A percentile compares a stretch with the other conserved stretches of the same genome.
These are phyloP conservation scores for Dendrocalamus latiflorus DNA, from an alignment of 202 grass and related monocot species.

Conservation along the genomic window DNA sequence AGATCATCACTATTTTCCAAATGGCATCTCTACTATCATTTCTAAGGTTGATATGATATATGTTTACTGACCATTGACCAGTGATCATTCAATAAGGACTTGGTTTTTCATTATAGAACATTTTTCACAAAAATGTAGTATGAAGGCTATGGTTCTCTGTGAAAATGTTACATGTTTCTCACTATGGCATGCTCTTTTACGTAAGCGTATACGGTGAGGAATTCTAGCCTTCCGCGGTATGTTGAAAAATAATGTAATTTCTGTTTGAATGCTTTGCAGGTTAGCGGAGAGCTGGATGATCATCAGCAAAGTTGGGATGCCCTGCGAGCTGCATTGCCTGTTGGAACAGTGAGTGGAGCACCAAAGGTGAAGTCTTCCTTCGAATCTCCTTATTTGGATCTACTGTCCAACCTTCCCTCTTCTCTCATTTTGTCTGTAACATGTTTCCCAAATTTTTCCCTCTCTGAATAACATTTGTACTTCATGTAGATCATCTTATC, in stretches of 20 bases:
- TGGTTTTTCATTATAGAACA: neutral
- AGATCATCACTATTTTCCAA: neutral
- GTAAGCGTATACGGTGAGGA: neutral
- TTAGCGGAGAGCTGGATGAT: constrained; percentile 79
- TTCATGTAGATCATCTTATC: neutral
- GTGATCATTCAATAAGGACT: neutral
- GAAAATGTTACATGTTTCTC: constrained; percentile 1
- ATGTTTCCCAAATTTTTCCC: too few relatives aligned
- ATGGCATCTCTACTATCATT: neutral
- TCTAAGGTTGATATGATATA: too few relatives aligned
- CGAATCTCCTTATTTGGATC: constrained; percentile 1
- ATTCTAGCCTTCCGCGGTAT: neutral
- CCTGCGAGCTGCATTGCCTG: constrained; percentile 86
- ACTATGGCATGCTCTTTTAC: neutral
- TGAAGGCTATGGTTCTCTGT: neutral
- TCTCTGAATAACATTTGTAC: too few relatives aligned
- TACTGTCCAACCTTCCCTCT: neutral
- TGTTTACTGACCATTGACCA: neutral
- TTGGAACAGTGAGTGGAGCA: constrained; percentile 96
- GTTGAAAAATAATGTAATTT: constrained; percentile 23
- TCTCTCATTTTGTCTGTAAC: neutral
- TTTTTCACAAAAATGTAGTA: neutral
- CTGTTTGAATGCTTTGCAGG: constrained; percentile 44
- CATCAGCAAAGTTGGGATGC: constrained; percentile 81
- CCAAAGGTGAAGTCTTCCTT: constrained; percentile 64